phyloP scores from a whole-genome alignment of 1,284 basidiomycete genomes.

The Cryptococcus depauperatus region DNA sequence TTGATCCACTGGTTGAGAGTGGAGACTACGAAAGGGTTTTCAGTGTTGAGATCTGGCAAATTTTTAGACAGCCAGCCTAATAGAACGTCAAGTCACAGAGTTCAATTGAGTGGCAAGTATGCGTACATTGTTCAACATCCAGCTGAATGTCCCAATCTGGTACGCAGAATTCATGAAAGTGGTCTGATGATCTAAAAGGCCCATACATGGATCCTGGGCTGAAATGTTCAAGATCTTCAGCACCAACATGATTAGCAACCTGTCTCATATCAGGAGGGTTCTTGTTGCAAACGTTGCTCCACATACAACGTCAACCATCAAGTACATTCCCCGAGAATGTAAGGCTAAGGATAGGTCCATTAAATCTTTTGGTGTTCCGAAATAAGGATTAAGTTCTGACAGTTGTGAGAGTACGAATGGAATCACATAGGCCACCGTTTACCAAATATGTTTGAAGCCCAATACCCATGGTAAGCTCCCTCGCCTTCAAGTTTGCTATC shows the following conservation, averaged over 20 bases:
- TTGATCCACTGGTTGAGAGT: constrained; percentile 46
- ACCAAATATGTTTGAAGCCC: constrained; percentile 39
- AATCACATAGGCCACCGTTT: too few species aligned
- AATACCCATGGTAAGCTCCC: constrained; percentile 47
- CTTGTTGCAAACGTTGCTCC: too few species aligned
- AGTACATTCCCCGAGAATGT: constrained; percentile 47
- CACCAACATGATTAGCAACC: constrained; percentile 49
- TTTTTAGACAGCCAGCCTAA: constrained; percentile 45
- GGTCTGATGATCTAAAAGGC: constrained; percentile 35
- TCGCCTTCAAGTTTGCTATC: constrained; percentile 26
- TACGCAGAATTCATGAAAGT: constrained; percentile 46
- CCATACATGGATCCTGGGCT: constrained; percentile 28
- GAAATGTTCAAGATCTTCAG: constrained; percentile 29
- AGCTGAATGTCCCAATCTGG: constrained; percentile 46
- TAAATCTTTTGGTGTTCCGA: constrained; percentile 46
- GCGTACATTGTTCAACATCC: constrained; percentile 47
- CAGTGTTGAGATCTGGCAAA: constrained; percentile 48
- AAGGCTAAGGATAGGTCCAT: constrained; percentile 44
- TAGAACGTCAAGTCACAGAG: neutral
- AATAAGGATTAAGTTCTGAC: constrained; percentile 45
- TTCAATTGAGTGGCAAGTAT: neutral
- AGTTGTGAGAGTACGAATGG: too few species aligned
- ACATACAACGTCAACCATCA: constrained; percentile 50
- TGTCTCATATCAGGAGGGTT: constrained; percentile 4
- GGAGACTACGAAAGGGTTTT: constrained; percentile 42